Base-by-base conservation (phyloP, 2,329 filamentous ascomycete genomes). In the Coleophoma eucalyptorum region DNA sequence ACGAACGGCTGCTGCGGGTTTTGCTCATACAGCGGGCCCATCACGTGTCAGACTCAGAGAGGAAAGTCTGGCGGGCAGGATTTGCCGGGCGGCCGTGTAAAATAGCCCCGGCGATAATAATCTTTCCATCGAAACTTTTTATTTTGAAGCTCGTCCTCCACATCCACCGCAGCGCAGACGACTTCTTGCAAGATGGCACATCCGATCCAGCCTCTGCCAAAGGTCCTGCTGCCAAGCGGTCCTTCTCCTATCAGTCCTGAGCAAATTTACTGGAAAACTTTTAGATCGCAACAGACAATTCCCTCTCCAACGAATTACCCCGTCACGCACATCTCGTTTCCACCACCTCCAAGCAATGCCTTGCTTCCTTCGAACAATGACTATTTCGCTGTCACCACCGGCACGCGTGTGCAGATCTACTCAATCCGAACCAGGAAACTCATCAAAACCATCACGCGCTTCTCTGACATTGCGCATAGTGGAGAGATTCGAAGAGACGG, bases 251-350 rank as follows among this genome's bases (percentile, higher is more conserved):
- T 93, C 44, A 96, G 93, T 5, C 86, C 92, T 32, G 94, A 99
- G 74, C 92, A 97, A 73, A 82, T 86, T 58, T 97, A 97, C 78
- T 99, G 95, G 95, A 88, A 87, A 66, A 87, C 88, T 12, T 99
- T 99, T 77, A 91, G 90, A 72, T 94, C 92, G 60, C 89, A 92
- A 58, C 83, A 96, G 51, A 84, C 93, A 55, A 85, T 97, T 55
- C 89, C 94, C 43, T 96, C 93, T 56, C 91, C 92, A 57, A 90
- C 94, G 57, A 89, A 90, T 66, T 91, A 89, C 67, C 88, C 90
- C 43, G 83, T 99, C 63, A 96, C 91, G 33, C 86, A 95, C 69
- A 96, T 99, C 68, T 92, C 89, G 46, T 87, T 86, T 67, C 87
- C 79, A 54, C 69, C 68, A 63, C 67, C 70, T 65, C 66, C 67